Evolutionary conservation across 306 rosid genomes (phyloP).

Genomic region (Malus fusca): DNA sequence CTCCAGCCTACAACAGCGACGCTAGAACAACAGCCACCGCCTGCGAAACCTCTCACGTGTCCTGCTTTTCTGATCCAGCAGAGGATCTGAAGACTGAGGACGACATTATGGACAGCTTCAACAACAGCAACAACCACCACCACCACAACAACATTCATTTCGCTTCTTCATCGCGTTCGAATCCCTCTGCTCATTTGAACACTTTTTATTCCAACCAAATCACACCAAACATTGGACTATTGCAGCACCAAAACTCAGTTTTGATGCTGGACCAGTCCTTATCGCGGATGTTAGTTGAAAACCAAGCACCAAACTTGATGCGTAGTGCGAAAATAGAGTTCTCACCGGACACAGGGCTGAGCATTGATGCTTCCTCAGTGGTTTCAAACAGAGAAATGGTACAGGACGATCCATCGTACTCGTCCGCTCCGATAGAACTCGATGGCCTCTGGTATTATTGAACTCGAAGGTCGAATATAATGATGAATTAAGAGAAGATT

Average conservation of each 20-base stretch:
- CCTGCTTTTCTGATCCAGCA: slow-evolving; percentile 58
- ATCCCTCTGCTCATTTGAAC: neutral
- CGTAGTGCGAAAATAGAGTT: slow-evolving; percentile 13
- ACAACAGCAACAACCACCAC: neutral
- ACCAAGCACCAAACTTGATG: slow-evolving; percentile 18
- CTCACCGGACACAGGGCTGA: slow-evolving; percentile 20
- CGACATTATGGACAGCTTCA: slow-evolving; percentile 16
- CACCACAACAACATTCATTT: neutral
- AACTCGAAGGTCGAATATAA: slow-evolving; percentile 7
- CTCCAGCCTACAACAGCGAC: slow-evolving; percentile 38
- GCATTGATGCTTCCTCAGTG: slow-evolving; percentile 27
- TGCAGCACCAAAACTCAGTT: slow-evolving; percentile 18
- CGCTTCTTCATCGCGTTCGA: slow-evolving; percentile 20
- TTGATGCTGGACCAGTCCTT: slow-evolving; percentile 32
- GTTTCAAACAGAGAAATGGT: slow-evolving; percentile 34
- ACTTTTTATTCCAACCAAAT: neutral
- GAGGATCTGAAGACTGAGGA: slow-evolving; percentile 28
- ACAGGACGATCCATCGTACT: slow-evolving; percentile 38
- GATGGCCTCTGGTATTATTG: slow-evolving; percentile 50
- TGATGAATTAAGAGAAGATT: neutral
- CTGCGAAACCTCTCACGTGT: slow-evolving; percentile 42
- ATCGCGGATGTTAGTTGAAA: slow-evolving; percentile 37
- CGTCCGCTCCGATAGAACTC: slow-evolving; percentile 36
- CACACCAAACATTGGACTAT: slow-evolving; percentile 12
- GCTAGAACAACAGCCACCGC: slow-evolving; percentile 11